phyloP scores from a whole-genome alignment of 768 basidiomycete genomes.

The Atractiella rhizophila region DNA sequence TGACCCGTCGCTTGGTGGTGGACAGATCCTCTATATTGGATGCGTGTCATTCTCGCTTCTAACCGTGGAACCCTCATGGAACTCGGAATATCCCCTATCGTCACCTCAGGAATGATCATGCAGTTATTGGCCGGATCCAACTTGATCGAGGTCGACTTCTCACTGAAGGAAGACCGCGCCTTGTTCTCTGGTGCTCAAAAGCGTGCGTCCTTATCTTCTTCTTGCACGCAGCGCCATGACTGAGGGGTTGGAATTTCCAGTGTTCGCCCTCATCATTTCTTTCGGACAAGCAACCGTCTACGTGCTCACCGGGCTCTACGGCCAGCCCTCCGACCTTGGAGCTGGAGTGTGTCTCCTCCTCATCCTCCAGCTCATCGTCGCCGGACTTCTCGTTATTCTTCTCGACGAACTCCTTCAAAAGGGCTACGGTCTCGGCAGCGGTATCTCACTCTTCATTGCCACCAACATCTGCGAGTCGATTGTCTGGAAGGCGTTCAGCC shows the following conservation, averaged over 20 bases:
- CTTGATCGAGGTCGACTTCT: conserved; percentile 90
- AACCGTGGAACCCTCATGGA: conserved; percentile 99
- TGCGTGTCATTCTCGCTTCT: conserved; percentile 95
- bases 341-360: conserved; percentile 90
- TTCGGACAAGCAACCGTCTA: conserved; percentile 93
- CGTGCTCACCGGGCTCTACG: conserved; percentile 88
- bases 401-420: conserved; percentile 97
- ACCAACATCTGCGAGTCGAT: conserved; percentile 99
- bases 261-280: conserved; percentile 86
- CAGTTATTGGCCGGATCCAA: conserved; percentile 93
- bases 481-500: conserved; percentile 98
- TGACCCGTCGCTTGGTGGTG: not conserved
- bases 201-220: conserved; percentile 31
- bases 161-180: conserved; percentile 85
- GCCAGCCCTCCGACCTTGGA: conserved; percentile 72
- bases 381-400: conserved; percentile 85
- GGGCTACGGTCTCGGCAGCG: conserved; percentile 93
- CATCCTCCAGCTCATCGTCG: conserved; percentile 82
- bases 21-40: conserved; percentile 88
- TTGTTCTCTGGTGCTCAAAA: conserved; percentile 92
- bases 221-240: not conserved
- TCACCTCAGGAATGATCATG: conserved; percentile 99
- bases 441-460: conserved; percentile 95
- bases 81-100: conserved; percentile 87
- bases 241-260: conserved; percentile 25